Base-by-base conservation (phyloP, 1,284 basidiomycete genomes). In the Xanthoconium separans region DNA sequence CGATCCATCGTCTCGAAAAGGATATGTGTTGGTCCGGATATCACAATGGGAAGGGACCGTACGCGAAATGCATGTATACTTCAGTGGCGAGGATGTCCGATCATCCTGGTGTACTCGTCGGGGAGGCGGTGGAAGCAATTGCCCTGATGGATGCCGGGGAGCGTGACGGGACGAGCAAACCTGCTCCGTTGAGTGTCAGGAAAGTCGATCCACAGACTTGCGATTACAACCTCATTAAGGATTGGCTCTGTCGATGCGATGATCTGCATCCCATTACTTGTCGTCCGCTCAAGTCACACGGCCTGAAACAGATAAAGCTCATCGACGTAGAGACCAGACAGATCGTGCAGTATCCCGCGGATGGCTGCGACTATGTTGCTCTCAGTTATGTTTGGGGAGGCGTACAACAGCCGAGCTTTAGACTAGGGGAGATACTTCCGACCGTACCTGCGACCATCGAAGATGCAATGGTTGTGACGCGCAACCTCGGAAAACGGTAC, bases 371-470 rank as follows among this genome's bases (percentile, higher is more conserved):
- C 6, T 65, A 58, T 30, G 15, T 62, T 27, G 53, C 65, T 2
- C 56, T 58, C 22, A 68, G 63, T 41, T 63, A 67, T 9, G 61
- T 66, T 5, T 66, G 62, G 66, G 64, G 66, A 18, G 55, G 47
- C 10, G 44, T 55, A 8, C 41, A 22, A 2, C 55, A 61, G 15
- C 34, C 42, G 4, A 47, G 44, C 22, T 55, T 46, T 49, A 56
- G 49, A 16, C 42, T 53, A 1, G 47, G 61, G 30, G 53, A 51
- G 6, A 10, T 43, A 13, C 36, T 55, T 1, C 52, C 54, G 6
- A 37, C 41, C 12, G 40, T 63, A 36, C 61, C 53, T 11, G 44
- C 46, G 13, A 64, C 64, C 3, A 55, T 66, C 5, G 56, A 56
- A 22, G 58, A 64, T 39, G 54, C 57, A 2, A 56, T 63, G 39